Percentiles rank a stretch among this genome's conserved stretches.
Conservation (phyloP, 441 rosid genomes). For the Jatropha multifida region DNA sequence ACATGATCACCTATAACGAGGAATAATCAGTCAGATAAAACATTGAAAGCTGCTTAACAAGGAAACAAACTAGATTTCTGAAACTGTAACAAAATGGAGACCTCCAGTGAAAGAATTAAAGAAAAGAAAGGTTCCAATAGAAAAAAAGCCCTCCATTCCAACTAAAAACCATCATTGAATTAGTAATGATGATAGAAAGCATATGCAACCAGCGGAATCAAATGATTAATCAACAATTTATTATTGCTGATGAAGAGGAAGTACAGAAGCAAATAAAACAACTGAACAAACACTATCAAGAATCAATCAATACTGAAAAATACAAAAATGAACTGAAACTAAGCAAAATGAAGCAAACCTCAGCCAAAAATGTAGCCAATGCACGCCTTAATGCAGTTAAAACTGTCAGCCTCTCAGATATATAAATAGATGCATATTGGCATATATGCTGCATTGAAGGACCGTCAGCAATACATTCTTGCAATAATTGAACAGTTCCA, state of each 20-base stretch:
- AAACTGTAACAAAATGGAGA: too few relatives aligned
- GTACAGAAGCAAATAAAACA: neutral
- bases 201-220: neutral
- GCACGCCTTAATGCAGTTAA: slow-evolving; percentile 57
- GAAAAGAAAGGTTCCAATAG: too few relatives aligned
- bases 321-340: neutral
- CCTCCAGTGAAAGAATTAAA: too few relatives aligned
- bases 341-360: slow-evolving; percentile 45
- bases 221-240: neutral
- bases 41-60: too few relatives aligned
- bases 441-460: slow-evolving; percentile 53
- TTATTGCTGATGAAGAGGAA: neutral
- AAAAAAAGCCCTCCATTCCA: neutral
- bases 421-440: slow-evolving; percentile 62
- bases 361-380: slow-evolving; percentile 79
- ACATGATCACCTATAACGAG: neutral
- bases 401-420: slow-evolving; percentile 65
- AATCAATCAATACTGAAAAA: neutral
- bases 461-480: slow-evolving; percentile 42
- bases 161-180: too few relatives aligned
- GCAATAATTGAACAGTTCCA: slow-evolving; percentile 48
- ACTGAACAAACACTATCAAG: neutral
- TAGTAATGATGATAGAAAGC: neutral
- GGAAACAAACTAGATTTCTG: too few relatives aligned
- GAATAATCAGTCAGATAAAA: too few relatives aligned